Evolutionary conservation across 163 green algal species (phyloP).

Genomic region (Trebouxia gelatinosa): DNA sequence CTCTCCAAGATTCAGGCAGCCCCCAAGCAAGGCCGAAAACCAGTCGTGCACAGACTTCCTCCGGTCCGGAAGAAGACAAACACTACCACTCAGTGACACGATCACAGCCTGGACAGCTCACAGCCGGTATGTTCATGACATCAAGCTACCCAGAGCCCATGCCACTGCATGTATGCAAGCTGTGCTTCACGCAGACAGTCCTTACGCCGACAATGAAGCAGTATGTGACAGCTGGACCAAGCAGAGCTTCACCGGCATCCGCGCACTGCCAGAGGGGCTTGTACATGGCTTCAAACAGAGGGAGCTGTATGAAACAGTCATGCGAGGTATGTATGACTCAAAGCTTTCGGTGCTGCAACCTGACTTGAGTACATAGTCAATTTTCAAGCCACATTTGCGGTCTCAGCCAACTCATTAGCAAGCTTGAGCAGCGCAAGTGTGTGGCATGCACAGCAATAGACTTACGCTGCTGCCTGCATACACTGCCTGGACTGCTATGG

Average conservation of each 20-base stretch:
- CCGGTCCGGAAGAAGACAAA: slow-evolving; percentile 12
- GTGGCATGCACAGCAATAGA: too few species aligned
- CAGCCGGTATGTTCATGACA: too few species aligned
- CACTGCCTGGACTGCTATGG: too few species aligned
- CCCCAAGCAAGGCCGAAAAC: not conserved
- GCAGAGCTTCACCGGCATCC: slow-evolving; percentile 1
- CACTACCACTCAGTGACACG: slow-evolving; percentile 16
- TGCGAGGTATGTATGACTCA: slow-evolving; percentile 18
- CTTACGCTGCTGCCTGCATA: too few species aligned
- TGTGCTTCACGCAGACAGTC: slow-evolving; percentile 2
- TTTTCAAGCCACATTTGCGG: too few species aligned
- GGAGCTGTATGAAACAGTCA: not conserved
- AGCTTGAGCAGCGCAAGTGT: too few species aligned
- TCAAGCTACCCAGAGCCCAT: too few species aligned
- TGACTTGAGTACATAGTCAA: too few species aligned
- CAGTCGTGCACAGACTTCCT: not conserved
- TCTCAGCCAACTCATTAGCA: too few species aligned
- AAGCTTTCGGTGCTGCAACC: not conserved
- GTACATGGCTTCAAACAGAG: slow-evolving; percentile 12
- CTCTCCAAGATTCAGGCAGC: not conserved
- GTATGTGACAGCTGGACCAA: slow-evolving; percentile 18
- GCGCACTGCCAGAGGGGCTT: not conserved
- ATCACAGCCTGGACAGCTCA: not conserved
- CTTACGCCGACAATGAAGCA: slow-evolving; percentile 7
- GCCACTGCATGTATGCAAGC: not conserved